phyloP scores from a whole-genome alignment of 2,329 filamentous ascomycete species.

The Aureobasidium mangrovei region DNA sequence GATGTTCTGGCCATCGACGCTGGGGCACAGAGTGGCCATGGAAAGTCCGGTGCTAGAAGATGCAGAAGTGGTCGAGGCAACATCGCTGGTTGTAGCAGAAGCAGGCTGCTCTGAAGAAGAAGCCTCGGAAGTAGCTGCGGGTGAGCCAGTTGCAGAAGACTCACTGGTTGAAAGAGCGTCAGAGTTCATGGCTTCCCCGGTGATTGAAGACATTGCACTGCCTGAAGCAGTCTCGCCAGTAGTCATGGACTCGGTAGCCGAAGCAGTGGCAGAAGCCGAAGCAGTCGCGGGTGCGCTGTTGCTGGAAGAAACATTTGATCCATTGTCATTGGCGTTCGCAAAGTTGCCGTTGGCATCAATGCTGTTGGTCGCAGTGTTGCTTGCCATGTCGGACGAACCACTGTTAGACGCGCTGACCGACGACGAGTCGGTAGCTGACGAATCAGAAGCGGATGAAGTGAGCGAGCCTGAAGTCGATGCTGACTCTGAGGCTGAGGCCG shows the following conservation, averaged over 20 bases:
- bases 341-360: neutral
- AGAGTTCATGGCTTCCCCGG: too few relatives aligned
- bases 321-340: neutral
- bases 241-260: neutral
- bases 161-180: neutral
- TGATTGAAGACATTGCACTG: neutral
- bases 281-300: neutral
- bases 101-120: neutral
- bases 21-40: constrained; percentile 16
- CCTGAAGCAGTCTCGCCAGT: neutral
- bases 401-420: neutral
- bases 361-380: neutral
- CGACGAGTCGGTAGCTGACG: neutral
- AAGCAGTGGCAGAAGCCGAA: neutral
- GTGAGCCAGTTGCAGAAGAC: neutral
- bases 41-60: constrained; percentile 5
- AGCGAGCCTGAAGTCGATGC: too few relatives aligned
- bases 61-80: neutral
- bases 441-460: too few relatives aligned
- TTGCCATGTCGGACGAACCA: neutral
- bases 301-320: neutral
- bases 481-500: neutral
- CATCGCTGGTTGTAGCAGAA: neutral
- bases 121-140: neutral
- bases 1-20: constrained; percentile 11